These are phyloP conservation scores for Geotrichum cucujoidarum DNA, from an alignment of 1,139 yeast genomes.

Conservation along the genomic window DNA sequence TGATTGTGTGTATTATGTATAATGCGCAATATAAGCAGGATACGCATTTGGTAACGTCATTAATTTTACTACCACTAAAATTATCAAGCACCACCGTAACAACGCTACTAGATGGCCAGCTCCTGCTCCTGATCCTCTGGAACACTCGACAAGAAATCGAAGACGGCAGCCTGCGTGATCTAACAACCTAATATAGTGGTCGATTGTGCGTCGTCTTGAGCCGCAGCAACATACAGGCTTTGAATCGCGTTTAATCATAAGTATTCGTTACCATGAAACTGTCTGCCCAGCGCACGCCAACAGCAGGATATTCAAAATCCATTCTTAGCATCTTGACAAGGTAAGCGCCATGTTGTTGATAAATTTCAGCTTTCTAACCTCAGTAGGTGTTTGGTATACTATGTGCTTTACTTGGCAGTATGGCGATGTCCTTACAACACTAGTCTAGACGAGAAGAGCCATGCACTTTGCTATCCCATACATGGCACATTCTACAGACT, in stretches of 20 bases:
- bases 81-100: no score
- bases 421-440: conserved; percentile 30
- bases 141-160: no score
- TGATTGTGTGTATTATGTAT: no score
- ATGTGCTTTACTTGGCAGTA: conserved; percentile 27
- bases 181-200: no score
- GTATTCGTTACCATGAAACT: neutral
- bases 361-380: neutral
- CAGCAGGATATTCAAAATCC: neutral
- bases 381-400: conserved; percentile 27
- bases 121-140: no score
- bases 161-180: no score
- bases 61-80: no score
- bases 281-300: neutral
- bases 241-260: neutral
- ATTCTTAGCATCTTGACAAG: neutral
- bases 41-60: no score
- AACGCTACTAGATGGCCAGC: no score
- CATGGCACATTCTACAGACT: conserved; percentile 21
- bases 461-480: conserved; percentile 27
- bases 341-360: neutral
- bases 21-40: no score
- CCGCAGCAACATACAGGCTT: no score
- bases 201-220: no score
- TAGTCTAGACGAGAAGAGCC: conserved; percentile 20